A percentile compares a stretch with the other conserved stretches of the same genome.
Conservation (phyloP, 495 filamentous ascomycete species). For the Penicillium simplicissimum region DNA sequence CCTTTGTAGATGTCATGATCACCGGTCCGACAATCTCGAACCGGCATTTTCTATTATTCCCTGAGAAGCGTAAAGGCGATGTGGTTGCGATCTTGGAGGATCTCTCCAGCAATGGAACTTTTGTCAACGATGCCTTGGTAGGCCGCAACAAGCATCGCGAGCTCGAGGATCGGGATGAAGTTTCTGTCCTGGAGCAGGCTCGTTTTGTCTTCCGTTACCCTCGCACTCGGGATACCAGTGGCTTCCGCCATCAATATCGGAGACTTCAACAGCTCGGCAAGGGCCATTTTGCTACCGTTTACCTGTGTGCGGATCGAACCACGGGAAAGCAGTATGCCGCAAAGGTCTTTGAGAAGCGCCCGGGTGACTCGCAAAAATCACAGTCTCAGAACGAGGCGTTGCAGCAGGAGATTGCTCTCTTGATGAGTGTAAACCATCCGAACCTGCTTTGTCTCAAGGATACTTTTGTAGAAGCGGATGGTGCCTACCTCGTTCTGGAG, state of each 20-base stretch:
- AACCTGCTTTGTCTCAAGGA: constrained; percentile 93
- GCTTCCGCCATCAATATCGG: constrained; percentile 83
- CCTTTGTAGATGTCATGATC: constrained; percentile 67
- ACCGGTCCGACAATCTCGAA: constrained; percentile 89
- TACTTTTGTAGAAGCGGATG: constrained; percentile 88
- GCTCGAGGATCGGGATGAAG: constrained; percentile 84
- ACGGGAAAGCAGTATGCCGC: constrained; percentile 85
- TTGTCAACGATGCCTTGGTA: constrained; percentile 87
- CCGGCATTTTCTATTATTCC: constrained; percentile 87
- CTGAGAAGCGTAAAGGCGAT: constrained; percentile 80
- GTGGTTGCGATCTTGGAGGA: constrained; percentile 84
- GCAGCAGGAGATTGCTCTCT: constrained; percentile 92
- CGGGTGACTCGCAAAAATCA: constrained; percentile 74
- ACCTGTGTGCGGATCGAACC: constrained; percentile 81
- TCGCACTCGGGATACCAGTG: constrained; percentile 67
- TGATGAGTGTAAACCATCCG: constrained; percentile 96
- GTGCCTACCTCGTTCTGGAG: constrained; percentile 90
- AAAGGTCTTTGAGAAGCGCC: constrained; percentile 86
- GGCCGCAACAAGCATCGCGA: constrained; percentile 90
- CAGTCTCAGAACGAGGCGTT: constrained; percentile 69
- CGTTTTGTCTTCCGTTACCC: constrained; percentile 92
- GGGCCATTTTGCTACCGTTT: constrained; percentile 95
- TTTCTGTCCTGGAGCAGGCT: constrained; percentile 78
- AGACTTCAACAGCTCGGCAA: constrained; percentile 87
- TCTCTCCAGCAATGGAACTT: constrained; percentile 94